A percentile compares a stretch with the other conserved stretches of the same genome.
These are phyloP conservation scores for Solanum bulbocastanum DNA, from an alignment of 257 asterid species.

Conservation along the genomic window DNA sequence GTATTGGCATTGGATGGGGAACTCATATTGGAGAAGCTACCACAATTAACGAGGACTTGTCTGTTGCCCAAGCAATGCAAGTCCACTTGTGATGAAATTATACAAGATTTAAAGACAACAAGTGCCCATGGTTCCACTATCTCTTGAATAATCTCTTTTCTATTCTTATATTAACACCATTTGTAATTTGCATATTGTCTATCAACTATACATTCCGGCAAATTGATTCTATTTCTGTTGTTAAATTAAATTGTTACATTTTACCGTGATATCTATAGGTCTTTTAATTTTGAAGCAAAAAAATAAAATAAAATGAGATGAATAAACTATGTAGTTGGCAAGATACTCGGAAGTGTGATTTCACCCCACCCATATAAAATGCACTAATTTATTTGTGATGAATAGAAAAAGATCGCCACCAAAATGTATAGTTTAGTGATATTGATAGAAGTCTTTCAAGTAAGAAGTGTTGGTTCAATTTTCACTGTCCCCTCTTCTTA, in stretches of 20 bases:
- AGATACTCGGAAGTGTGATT: no score
- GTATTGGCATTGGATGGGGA: neutral
- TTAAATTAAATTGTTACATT: neutral
- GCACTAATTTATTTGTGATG: neutral
- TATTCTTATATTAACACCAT: neutral
- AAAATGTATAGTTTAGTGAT: no score
- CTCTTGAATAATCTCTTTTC: neutral
- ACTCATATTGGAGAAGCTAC: neutral
- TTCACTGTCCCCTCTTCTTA: no score
- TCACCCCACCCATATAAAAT: neutral
- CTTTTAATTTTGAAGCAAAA: no score
- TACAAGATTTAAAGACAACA: neutral
- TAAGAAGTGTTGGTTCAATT: no score
- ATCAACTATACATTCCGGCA: neutral
- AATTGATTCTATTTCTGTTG: neutral
- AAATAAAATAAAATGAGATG: no score
- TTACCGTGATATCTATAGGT: neutral
- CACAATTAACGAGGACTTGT: neutral
- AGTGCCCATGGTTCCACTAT: neutral
- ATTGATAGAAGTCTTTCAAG: no score
- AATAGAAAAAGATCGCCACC: no score
- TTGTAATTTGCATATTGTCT: neutral
- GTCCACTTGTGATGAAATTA: neutral
- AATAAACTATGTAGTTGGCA: no score
- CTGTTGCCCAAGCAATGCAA: neutral